Percentiles rank a stretch among this genome's conserved stretches.
Conservation (phyloP, 345 rosid genomes). For the Eucalyptus lansdowneana region DNA sequence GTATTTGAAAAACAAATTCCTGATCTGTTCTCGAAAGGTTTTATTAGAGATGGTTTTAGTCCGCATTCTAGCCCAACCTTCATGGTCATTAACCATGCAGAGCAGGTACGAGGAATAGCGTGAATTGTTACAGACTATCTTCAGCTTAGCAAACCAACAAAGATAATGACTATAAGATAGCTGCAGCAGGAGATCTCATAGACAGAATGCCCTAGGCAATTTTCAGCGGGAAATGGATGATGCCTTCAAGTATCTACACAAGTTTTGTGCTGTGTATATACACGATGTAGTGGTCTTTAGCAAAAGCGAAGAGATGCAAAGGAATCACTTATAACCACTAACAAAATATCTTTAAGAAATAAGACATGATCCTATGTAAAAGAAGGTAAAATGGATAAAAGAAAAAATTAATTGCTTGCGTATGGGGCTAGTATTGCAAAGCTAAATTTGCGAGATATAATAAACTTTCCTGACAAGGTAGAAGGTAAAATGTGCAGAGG, state of each 20-base stretch:
- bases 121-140: not conserved
- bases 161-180: not conserved
- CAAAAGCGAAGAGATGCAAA: not conserved
- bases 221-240: no score
- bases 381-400: no score
- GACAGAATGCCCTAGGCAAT: not conserved
- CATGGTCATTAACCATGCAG: not conserved
- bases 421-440: no score
- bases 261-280: not conserved
- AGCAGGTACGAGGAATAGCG: not conserved
- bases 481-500: no score
- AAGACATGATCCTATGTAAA: no score
- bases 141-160: not conserved
- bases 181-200: not conserved
- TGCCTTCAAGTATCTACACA: no score
- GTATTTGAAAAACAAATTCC: not conserved
- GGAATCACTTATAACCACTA: not conserved
- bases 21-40: not conserved
- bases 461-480: no score
- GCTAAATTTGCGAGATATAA: no score
- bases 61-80: no score
- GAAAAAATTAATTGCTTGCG: no score
- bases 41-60: not conserved
- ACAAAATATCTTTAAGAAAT: no score
- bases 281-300: not conserved